Base-by-base conservation (phyloP, 2,329 filamentous ascomycete species). In the Aureobasidium sp. region DNA sequence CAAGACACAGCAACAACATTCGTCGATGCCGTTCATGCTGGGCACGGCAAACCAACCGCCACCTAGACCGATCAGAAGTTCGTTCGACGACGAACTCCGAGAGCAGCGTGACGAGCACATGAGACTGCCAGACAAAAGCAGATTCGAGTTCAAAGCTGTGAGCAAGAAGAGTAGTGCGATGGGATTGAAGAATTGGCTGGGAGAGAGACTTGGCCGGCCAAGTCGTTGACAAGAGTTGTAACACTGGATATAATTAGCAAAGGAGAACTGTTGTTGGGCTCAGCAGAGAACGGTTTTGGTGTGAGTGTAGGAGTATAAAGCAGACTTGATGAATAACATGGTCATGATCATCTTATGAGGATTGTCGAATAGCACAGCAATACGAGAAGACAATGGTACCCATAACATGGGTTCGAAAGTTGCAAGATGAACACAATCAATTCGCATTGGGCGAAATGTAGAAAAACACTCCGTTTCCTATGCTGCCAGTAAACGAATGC, bases 121-220 rank as follows among this genome's bases (percentile, higher is more conserved):
- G 13, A 42, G 36, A 10, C 6, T 42, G 16, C 45, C 54, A 7
- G 71, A 72, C 47, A 64, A 68, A 14, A 71, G 68, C 47, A 66
- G 71, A 10, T 72, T 72, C 59, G 70, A 72, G 61, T 71, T 72
- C 64, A 69, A 69, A 50, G 69, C 69, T 21, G 68, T 71, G 11
- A 30, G 8, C 5, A 58, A 48, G 32, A 64, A 68, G 44, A 65
- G 67, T 41, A 70, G 70, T 62, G 65, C 69, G 21, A 66, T 64
- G 14, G 67, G 65, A 9, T 30, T 69, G 39, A 68, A 66, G 62
- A 66, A 66, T 59, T 65, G 67, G 41, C 63, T 68, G 7, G 34
- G 60, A 21, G 58, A 58, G 32, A 45, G 36, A 30, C 36, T 59
- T 8, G 42, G 54, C 48, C 54, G 54, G 2, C 30, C 30, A 34